phyloP scores from a whole-genome alignment of 495 filamentous ascomycete genomes.

The Talaromyces stipitatus region DNA sequence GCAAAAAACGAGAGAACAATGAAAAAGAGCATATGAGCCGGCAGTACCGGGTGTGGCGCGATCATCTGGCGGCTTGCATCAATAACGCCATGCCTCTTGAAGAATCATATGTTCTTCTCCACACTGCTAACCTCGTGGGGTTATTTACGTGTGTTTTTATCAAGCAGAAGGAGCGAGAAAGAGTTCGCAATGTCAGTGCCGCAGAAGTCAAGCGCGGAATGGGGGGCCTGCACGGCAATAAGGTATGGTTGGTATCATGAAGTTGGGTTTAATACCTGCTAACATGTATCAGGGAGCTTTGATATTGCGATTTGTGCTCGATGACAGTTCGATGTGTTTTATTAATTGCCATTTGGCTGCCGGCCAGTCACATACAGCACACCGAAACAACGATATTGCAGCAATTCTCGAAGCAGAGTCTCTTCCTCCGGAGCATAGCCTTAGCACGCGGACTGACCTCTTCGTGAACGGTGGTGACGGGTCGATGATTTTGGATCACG shows the following conservation, averaged over 20 bases:
- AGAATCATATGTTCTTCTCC: constrained; percentile 75
- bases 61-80: constrained; percentile 71
- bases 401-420: constrained; percentile 74
- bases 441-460: constrained; percentile 55
- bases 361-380: constrained; percentile 79
- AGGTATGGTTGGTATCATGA: constrained; percentile 39
- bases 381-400: constrained; percentile 89
- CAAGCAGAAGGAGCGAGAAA: constrained; percentile 63
- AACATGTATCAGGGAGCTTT: constrained; percentile 60
- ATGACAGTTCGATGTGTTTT: constrained; percentile 90
- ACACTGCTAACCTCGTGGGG: constrained; percentile 83
- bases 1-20: constrained; percentile 82
- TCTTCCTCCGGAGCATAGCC: constrained; percentile 59
- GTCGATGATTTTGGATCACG: constrained; percentile 92
- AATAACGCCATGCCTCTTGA: constrained; percentile 75
- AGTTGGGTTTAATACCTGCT: background rate
- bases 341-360: constrained; percentile 97
- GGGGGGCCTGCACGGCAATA: constrained; percentile 91
- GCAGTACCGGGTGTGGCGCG: constrained; percentile 93
- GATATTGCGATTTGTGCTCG: constrained; percentile 78
- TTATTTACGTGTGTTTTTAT: constrained; percentile 96
- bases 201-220: constrained; percentile 91
- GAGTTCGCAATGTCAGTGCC: constrained; percentile 66
- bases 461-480: constrained; percentile 90
- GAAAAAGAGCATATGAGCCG: constrained; percentile 95